Evolutionary conservation across 1,284 basidiomycete species (phyloP), one percentile per base, ranked within the genome.

Genomic region (Moniliophthora roreri): DNA sequence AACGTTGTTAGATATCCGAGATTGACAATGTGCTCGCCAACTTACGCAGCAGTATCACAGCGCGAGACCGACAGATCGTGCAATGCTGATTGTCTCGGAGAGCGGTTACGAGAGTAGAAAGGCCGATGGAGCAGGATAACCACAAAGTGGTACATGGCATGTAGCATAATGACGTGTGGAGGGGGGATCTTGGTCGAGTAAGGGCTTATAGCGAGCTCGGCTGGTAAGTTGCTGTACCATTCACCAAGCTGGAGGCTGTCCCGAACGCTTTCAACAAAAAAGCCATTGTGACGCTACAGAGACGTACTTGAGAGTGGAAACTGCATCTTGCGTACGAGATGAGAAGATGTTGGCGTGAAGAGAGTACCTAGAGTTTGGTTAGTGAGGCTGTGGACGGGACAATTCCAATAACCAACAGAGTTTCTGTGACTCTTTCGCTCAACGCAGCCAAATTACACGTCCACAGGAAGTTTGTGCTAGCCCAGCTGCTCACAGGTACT

Each of bases 71-170:
- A 20, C 10, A 24, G n/a, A 3, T 44, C 41, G 24, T 44, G 41
- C 6, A 44, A 9, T 11, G 2, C 18, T 11, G 23, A 7, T 23
- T 44, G 41, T 4, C 24, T 20, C n/a, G 20, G 41, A 44, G 41
- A 18, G 24, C 23, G 41, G 24, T 18, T 26, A 13, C 41, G 20
- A 4, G 41, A 44, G 23, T 44, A 44, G 20, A 23, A 44, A 15
- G 41, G 41, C 41, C 41, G 20, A 24, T 44, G 41, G 11, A 44
- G 23, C 9, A 44, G n/a, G 21, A 44, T 44, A 3, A 44, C 41
- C 4, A 44, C 23, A n/a, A 44, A 44, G 24, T 44, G 41, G n/a
- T 44, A 44, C 41, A 44, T 44, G 9, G 41, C 41, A 24, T 44
- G 41, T 18, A 24, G 15, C 41, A 26, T 44, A n/a, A 44, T 44